phyloP scores from a whole-genome alignment of 768 basidiomycete genomes.

The Lactifluus echinatus region DNA sequence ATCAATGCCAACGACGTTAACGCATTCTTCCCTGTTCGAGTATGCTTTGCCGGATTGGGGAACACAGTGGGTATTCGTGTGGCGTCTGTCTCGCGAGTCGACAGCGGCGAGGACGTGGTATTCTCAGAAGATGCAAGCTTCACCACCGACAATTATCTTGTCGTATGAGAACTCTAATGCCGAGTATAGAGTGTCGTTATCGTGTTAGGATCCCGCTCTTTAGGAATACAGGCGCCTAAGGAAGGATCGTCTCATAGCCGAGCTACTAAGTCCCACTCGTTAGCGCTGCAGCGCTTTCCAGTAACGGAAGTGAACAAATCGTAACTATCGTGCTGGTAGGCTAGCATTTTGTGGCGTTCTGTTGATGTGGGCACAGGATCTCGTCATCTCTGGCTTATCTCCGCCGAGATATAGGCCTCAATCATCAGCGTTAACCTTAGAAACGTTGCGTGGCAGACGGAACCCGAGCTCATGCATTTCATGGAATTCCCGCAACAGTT shows the following conservation, averaged over 20 bases:
- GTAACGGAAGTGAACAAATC: too few relatives aligned
- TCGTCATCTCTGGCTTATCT: slow-evolving; percentile 14
- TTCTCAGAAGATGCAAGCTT: slow-evolving; percentile 47
- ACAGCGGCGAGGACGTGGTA: slow-evolving; percentile 38
- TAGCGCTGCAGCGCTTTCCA: background rate
- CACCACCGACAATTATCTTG: slow-evolving; percentile 41
- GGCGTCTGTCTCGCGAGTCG: slow-evolving; percentile 45
- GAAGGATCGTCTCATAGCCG: background rate
- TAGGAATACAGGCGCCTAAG: background rate
- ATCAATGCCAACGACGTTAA: slow-evolving; percentile 76
- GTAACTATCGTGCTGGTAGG: too few relatives aligned
- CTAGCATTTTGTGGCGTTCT: background rate
- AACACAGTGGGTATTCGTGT: slow-evolving; percentile 74
- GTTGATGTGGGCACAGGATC: too few relatives aligned
- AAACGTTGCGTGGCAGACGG: background rate
- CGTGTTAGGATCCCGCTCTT: background rate
- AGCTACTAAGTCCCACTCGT: background rate
- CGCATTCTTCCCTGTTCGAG: slow-evolving; percentile 87
- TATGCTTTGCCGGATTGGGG: slow-evolving; percentile 72
- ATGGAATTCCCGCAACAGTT: background rate
- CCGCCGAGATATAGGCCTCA: background rate
- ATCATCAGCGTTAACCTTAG: background rate
- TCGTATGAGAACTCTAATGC: slow-evolving; percentile 24
- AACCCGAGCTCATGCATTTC: background rate
- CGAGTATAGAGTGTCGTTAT: background rate